Base-by-base conservation (phyloP, 1,284 basidiomycete species). In the Clitocybe nebularis region DNA sequence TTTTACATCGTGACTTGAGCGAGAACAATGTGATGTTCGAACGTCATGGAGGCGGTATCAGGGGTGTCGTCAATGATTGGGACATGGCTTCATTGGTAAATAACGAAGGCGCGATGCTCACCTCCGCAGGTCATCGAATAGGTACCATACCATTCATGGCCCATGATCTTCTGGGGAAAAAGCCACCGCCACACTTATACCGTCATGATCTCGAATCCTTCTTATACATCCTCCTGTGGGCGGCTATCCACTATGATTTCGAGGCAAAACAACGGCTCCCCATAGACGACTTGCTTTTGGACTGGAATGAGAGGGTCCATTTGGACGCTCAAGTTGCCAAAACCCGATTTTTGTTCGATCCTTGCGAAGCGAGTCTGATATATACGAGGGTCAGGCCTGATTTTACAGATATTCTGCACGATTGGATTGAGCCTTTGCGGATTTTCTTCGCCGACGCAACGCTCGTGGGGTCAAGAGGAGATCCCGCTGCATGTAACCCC, bases 91-190 rank as follows among this genome's bases (percentile, higher is more conserved):
- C 29, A 3, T 17, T 17, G 19, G 29, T 32, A 17, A 17, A 32
- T 17, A 17, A 32, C 29, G 19, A 2, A 4, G 29, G 19, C 10
- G 29, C 14, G 29, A 17, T 32, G 7, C 29, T 32, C 19, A 17
- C 29, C n/a, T 14, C 38, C 6, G 19, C 29, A 16, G 19, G 19
- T 11, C 14, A 16, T 11, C 29, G 14, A 5, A 32, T 17, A 4
- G 37, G 37, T 20, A 39, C 37, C n/a, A n/a, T 13, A 16, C 37
- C 26, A 39, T 39, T 39, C 26, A 30, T 39, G 37, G 25, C 26
- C 3, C 21, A 21, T 20, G 37, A 39, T 24, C 25, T 39, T 28
- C 37, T 39, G 21, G 16, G 37, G 16, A 26, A 39, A 20, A 20
- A 39, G 11, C 21, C 37, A 14, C 25, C 28, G 10, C 25, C 25